Evolutionary conservation across 441 rosid species (phyloP), one percentile per base, ranked within the genome.

Genomic region (Adansonia grandidieri): DNA sequence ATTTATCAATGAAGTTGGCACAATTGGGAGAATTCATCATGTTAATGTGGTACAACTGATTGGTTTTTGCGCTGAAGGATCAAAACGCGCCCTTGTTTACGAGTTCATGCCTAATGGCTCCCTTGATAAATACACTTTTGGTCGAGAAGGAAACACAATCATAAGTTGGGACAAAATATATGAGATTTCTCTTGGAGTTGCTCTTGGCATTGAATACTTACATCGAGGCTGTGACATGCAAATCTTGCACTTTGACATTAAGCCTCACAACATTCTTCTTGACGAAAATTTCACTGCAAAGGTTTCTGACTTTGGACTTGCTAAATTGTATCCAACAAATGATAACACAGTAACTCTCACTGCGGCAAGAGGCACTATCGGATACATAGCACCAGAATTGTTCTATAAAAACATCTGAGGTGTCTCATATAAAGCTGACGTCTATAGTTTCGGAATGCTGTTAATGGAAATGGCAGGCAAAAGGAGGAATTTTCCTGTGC

Each of bases 21-120:
- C 57, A 10, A 78, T 87, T 54, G 85, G 82, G 37, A 76, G 78
- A 60, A 81, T 82, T 71, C 82, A 76, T 62, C 89, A 85, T 62
- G 66, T 22, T 20, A 85, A 87, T 81, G 79, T 87, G 1, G 80
- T 82, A n/a, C 45, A 42, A 42, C 7, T 42, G 15, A 28, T 87
- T 0, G 86, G 87, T n/a, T 78, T 81, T 17, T 85, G 89, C 73
- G 79, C 77, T 1, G 86, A 87, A 72, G 85, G 83, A 28, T 78
- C 84, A 10, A 10, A 80, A 9, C 79, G 78, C 10, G 81, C 78
- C 57, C 74, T 79, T 17, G 24, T 79, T 5, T 79, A 66, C 13
- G 81, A 79, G 53, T 76, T 15, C 79, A 76, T 76, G 79, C 73
- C 20, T 15, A 76, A 76, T 65, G 72, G 75, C 5, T 76, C 79